These are phyloP conservation scores for Candida awuae DNA, from an alignment of 805 yeast species.

Conservation along the genomic window DNA sequence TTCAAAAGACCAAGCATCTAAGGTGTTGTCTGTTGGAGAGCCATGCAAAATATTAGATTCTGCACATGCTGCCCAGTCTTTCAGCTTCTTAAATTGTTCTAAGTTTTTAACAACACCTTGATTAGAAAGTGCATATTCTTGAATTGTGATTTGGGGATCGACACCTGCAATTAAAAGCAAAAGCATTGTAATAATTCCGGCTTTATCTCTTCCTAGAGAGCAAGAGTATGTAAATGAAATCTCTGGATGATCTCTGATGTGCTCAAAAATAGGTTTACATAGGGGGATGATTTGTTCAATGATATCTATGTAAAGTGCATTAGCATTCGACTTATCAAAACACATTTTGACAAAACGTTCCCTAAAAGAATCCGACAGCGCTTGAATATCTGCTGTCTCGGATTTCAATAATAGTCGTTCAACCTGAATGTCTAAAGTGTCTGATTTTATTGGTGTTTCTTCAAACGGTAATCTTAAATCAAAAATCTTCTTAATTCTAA, in stretches of 20 bases:
- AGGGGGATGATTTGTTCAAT: conserved; percentile 41
- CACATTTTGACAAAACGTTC: conserved; percentile 34
- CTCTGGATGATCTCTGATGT: conserved; percentile 46
- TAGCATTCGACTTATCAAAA: conserved; percentile 55
- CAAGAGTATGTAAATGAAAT: conserved; percentile 61
- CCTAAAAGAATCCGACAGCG: too few relatives aligned
- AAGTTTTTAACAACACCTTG: too few relatives aligned
- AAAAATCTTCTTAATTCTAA: conserved; percentile 49
- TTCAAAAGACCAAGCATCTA: conserved; percentile 37
- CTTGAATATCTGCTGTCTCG: too few relatives aligned
- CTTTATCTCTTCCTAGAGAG: conserved; percentile 82
- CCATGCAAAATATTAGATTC: too few relatives aligned
- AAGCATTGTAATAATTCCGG: conserved; percentile 68
- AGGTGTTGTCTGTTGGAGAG: too few relatives aligned
- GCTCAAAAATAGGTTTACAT: conserved; percentile 44
- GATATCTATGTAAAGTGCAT: conserved; percentile 54
- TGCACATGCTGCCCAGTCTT: too few relatives aligned
- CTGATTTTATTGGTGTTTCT: conserved; percentile 20
- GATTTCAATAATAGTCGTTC: too few relatives aligned
- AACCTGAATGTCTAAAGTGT: too few relatives aligned
- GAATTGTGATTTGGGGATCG: conserved; percentile 53
- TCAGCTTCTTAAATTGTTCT: too few relatives aligned
- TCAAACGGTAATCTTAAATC: conserved; percentile 65
- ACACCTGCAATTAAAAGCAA: conserved; percentile 57
- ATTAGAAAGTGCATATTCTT: conserved; percentile 72